These are phyloP conservation scores for Cytospora mali DNA, from an alignment of 2,329 filamentous ascomycete genomes.

Conservation along the genomic window DNA sequence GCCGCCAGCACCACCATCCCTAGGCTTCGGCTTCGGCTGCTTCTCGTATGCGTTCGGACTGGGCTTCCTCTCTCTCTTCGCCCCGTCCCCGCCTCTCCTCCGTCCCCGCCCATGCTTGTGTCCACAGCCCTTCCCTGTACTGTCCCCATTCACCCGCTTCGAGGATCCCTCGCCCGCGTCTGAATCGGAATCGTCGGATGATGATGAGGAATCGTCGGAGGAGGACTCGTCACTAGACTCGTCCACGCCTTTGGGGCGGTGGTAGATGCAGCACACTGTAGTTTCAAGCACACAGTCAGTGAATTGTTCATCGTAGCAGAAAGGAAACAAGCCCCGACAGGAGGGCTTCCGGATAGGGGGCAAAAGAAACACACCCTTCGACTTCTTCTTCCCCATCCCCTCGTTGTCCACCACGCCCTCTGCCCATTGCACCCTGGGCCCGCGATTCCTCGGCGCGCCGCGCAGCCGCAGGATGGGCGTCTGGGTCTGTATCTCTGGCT, in stretches of 20 bases:
- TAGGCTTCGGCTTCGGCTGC: slow-evolving; percentile 27
- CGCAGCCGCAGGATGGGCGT: slow-evolving; percentile 53
- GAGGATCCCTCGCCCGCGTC: slow-evolving; percentile 47
- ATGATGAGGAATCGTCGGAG: slow-evolving; percentile 53
- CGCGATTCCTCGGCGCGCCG: slow-evolving; percentile 48
- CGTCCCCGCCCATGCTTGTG: slow-evolving; percentile 20
- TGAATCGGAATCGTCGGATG: slow-evolving; percentile 26
- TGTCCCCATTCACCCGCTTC: slow-evolving; percentile 36
- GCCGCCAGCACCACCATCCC: slow-evolving; percentile 17
- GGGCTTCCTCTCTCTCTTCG: slow-evolving; percentile 22
- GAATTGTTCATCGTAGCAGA: neutral
- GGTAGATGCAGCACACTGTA: slow-evolving; percentile 98
- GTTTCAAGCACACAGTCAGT: neutral
- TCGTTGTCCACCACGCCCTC: slow-evolving; percentile 95
- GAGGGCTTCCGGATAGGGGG: neutral
- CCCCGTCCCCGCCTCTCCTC: slow-evolving; percentile 9
- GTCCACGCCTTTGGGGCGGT: slow-evolving; percentile 77
- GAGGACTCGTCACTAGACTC: slow-evolving; percentile 76
- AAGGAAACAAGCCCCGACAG: neutral
- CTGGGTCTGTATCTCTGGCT: slow-evolving; percentile 33
- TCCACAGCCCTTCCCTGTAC: slow-evolving; percentile 16
- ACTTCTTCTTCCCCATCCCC: slow-evolving; percentile 88
- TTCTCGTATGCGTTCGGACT: slow-evolving; percentile 30
- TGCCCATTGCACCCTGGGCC: slow-evolving; percentile 82
- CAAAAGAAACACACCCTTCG: slow-evolving; percentile 74